Evolutionary conservation across 768 basidiomycete genomes (phyloP).

Genomic region (Sistotremastrum niveocremeum): DNA sequence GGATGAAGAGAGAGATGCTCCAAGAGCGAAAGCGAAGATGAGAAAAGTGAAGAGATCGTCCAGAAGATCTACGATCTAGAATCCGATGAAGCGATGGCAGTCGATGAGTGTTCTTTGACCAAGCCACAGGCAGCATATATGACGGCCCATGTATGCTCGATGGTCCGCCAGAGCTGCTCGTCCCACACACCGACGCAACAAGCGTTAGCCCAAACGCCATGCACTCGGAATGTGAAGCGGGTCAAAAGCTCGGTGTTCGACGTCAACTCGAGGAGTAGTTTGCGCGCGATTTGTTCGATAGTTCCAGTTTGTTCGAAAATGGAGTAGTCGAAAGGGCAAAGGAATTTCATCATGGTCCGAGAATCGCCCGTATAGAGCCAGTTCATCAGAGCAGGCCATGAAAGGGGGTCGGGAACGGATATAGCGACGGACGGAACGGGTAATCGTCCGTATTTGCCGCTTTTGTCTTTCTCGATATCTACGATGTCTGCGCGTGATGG

Average conservation of each 20-base stretch:
- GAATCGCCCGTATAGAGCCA: conserved; percentile 44
- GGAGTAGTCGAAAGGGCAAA: too few relatives aligned
- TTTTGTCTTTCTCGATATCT: conserved; percentile 12
- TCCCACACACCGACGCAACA: conserved; percentile 56
- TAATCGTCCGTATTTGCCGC: conserved; percentile 11
- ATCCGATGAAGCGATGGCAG: too few relatives aligned
- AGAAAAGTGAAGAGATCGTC: too few relatives aligned
- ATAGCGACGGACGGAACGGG: conserved; percentile 43
- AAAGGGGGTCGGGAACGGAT: conserved; percentile 45
- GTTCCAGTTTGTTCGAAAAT: too few relatives aligned
- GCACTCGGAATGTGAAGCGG: conserved; percentile 20
- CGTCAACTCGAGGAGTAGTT: too few relatives aligned
- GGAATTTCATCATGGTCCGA: too few relatives aligned
- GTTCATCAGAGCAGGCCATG: conserved; percentile 43
- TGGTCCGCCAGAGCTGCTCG: conserved; percentile 47
- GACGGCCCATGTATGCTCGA: conserved; percentile 58
- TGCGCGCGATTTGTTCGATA: too few relatives aligned
- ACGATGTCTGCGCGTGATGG: conserved; percentile 18
- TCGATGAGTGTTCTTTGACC: too few relatives aligned
- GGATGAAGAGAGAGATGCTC: too few relatives aligned
- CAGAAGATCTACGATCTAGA: too few relatives aligned
- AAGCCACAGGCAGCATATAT: conserved; percentile 12
- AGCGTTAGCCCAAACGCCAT: conserved; percentile 62
- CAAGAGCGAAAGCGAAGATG: too few relatives aligned
- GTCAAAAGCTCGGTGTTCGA: too few relatives aligned